phyloP scores from a whole-genome alignment of 78 protist genomes.

The Isochrysis galbana region DNA sequence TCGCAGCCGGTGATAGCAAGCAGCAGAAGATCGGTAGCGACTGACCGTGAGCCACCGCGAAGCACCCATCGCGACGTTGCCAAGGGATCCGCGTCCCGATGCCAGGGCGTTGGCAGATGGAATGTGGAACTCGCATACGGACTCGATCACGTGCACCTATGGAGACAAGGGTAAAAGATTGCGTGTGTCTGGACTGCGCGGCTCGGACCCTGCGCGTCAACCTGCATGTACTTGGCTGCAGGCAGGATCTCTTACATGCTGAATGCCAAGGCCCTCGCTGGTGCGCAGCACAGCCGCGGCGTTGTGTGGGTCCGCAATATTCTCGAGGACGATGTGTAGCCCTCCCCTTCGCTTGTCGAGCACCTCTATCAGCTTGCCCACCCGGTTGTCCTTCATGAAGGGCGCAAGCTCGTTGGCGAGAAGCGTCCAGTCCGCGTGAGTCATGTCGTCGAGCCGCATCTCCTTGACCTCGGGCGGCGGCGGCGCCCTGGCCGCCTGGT shows the following conservation, averaged over 20 bases:
- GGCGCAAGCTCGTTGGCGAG: background rate
- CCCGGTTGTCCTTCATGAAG: background rate
- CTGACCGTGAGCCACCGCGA: background rate
- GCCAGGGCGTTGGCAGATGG: too few relatives aligned
- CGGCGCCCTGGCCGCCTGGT: background rate
- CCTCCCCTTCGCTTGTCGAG: background rate
- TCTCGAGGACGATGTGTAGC: background rate
- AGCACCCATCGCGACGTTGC: background rate
- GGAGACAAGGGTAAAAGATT: too few relatives aligned
- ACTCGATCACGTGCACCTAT: background rate
- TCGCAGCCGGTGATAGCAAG: background rate
- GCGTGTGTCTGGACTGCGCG: too few relatives aligned
- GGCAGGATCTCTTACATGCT: too few relatives aligned
- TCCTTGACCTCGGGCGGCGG: background rate
- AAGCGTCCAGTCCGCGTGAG: background rate
- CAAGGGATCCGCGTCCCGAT: background rate
- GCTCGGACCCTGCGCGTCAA: too few relatives aligned
- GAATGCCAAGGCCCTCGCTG: conserved; percentile 13
- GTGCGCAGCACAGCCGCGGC: conserved; percentile 3
- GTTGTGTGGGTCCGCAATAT: background rate
- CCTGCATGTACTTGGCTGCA: too few relatives aligned
- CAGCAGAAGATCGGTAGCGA: background rate
- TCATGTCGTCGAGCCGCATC: background rate
- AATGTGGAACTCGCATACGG: background rate
- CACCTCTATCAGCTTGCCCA: background rate